A percentile compares a stretch with the other conserved stretches of the same genome.
Evolutionary conservation across 2,329 filamentous ascomycete genomes (phyloP).

Genomic region (Periconia macrospinosa): DNA sequence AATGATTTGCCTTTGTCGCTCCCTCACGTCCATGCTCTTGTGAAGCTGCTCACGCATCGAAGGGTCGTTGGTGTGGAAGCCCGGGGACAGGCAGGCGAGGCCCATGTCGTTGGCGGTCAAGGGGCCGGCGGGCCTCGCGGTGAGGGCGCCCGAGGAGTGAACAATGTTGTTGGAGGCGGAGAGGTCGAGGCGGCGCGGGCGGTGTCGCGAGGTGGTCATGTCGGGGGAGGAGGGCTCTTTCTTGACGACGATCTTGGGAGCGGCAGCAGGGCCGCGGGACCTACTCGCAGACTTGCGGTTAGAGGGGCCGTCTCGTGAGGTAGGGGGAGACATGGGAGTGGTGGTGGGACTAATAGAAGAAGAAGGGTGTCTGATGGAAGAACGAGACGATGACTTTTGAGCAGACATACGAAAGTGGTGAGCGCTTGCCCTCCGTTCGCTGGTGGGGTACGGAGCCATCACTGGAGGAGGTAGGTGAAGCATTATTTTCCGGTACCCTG

Average conservation of each 20-base stretch:
- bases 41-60: slow-evolving; percentile 94
- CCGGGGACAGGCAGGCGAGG: slow-evolving; percentile 89
- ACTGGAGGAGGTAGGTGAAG: slow-evolving; percentile 45
- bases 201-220: slow-evolving; percentile 71
- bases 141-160: slow-evolving; percentile 48
- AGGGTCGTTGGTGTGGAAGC: slow-evolving; percentile 96
- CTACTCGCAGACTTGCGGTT: slow-evolving; percentile 48
- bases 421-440: slow-evolving; percentile 54
- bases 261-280: slow-evolving; percentile 54
- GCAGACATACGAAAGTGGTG: slow-evolving; percentile 54
- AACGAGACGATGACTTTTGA: slow-evolving; percentile 26
- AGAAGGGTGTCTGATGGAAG: slow-evolving; percentile 26
- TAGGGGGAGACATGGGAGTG: slow-evolving; percentile 27
- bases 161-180: slow-evolving; percentile 55
- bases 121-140: slow-evolving; percentile 69
- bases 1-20: slow-evolving; percentile 93
- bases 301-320: slow-evolving; percentile 25
- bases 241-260: slow-evolving; percentile 89
- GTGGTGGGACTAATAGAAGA: slow-evolving; percentile 22
- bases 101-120: slow-evolving; percentile 89
- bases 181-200: slow-evolving; percentile 76
- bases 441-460: slow-evolving; percentile 38
- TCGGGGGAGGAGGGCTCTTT: slow-evolving; percentile 91
- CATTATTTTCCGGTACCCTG: slow-evolving; percentile 35
- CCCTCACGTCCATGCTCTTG: slow-evolving; percentile 87